phyloP scores from a whole-genome alignment of 306 rosid genomes.

The Ceratonia siliqua region DNA sequence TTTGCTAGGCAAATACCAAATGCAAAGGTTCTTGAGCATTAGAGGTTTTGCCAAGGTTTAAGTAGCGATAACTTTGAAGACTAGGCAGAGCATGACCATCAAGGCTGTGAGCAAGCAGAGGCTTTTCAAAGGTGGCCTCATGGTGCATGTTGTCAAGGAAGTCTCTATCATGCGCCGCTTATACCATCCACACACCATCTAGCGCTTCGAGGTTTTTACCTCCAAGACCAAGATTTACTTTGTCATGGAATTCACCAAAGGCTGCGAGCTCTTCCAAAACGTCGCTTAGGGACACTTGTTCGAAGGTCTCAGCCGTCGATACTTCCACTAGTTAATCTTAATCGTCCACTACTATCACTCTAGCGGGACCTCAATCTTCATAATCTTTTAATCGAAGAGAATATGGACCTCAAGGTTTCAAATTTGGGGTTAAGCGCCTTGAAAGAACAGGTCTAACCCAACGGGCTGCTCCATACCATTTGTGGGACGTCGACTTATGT shows the following conservation, averaged over 20 bases:
- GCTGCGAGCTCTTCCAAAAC: slow-evolving; percentile 61
- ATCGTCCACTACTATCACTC: slow-evolving; percentile 70
- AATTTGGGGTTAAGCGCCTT: slow-evolving; percentile 73
- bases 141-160: slow-evolving; percentile 63
- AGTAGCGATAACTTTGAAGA: slow-evolving; percentile 48
- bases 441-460: slow-evolving; percentile 42
- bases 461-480: slow-evolving; percentile 63
- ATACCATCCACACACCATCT: slow-evolving; percentile 59
- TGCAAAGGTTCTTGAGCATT: slow-evolving; percentile 53
- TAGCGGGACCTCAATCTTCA: slow-evolving; percentile 70
- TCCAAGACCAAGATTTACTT: slow-evolving; percentile 68
- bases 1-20: slow-evolving; percentile 46
- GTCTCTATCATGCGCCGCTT: slow-evolving; percentile 74
- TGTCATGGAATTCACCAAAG: slow-evolving; percentile 67
- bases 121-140: slow-evolving; percentile 40
- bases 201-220: slow-evolving; percentile 63
- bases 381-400: slow-evolving; percentile 62
- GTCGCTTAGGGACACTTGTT: slow-evolving; percentile 53
- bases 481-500: slow-evolving; percentile 88
- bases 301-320: slow-evolving; percentile 65
- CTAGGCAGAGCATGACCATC: slow-evolving; percentile 64
- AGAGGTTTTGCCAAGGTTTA: slow-evolving; percentile 78
- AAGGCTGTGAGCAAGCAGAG: slow-evolving; percentile 63
- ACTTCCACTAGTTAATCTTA: slow-evolving; percentile 67
- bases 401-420: slow-evolving; percentile 58